Percentiles rank a stretch among this genome's conserved stretches.
Conservation (phyloP, 2,329 filamentous ascomycete genomes). For the Blastomyces parvus region DNA sequence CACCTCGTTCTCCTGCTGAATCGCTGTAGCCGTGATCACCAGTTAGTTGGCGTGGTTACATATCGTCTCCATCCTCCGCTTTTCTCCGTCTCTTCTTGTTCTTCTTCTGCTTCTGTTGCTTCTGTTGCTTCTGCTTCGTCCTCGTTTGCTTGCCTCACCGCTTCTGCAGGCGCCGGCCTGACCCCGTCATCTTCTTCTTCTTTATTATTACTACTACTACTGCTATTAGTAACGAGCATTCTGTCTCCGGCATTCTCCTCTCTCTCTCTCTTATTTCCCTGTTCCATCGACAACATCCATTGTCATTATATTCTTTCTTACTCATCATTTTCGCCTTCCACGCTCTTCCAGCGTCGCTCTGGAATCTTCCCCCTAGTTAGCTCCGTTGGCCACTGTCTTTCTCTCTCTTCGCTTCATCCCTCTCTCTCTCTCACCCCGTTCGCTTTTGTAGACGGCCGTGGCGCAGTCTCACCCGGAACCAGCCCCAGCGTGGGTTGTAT, state of each 20-base stretch:
- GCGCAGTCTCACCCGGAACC: conserved; percentile 7
- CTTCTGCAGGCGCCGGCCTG: background rate
- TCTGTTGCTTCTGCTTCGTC: background rate
- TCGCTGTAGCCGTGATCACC: background rate
- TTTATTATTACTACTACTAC: too few relatives aligned
- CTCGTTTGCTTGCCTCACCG: conserved; percentile 1
- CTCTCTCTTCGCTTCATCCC: too few relatives aligned
- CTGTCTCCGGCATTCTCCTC: background rate
- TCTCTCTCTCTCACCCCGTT: too few relatives aligned
- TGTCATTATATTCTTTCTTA: conserved; percentile 1
- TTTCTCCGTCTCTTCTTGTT: background rate
- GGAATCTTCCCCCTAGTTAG: background rate
- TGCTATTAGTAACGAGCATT: background rate
- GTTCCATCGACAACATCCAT: conserved; percentile 4
- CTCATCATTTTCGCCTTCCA: conserved; percentile 9
- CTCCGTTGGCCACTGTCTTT: background rate
- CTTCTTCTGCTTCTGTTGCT: background rate
- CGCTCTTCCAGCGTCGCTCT: conserved; percentile 7
- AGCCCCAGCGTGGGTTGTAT: background rate
- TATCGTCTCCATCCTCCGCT: background rate
- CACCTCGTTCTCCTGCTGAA: background rate
- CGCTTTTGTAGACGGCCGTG: background rate
- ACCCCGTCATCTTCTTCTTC: background rate
- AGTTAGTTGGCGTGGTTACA: background rate
- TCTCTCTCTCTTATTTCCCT: background rate